These are phyloP conservation scores for Orbilia brochopaga DNA, from an alignment of 2,329 filamentous ascomycete genomes.

Conservation along the genomic window DNA sequence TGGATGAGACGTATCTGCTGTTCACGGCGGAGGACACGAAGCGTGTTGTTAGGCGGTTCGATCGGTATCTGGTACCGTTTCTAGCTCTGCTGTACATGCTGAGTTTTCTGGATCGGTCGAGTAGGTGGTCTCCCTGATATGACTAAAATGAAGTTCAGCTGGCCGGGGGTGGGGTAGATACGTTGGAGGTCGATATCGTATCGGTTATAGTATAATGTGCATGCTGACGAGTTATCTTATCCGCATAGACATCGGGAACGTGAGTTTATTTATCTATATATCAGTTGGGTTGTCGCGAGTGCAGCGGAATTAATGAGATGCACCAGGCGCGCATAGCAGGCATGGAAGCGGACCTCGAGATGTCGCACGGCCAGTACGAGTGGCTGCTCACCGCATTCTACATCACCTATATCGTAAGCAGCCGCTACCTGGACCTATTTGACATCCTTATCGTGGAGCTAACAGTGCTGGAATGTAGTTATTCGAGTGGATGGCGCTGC, in stretches of 20 bases:
- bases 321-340: constrained; percentile 66
- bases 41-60: constrained; percentile 74
- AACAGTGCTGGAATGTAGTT: constrained; percentile 38
- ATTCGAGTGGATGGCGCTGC: constrained; percentile 70
- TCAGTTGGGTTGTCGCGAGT: neutral
- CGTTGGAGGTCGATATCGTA: neutral
- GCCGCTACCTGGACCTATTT: neutral
- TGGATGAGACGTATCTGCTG: constrained; percentile 56
- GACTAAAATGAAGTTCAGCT: neutral
- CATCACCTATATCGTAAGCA: constrained; percentile 64
- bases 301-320: constrained; percentile 5
- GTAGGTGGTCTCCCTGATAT: constrained; percentile 61
- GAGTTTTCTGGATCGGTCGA: constrained; percentile 83
- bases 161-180: neutral
- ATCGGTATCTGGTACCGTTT: constrained; percentile 77
- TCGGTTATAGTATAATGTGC: constrained; percentile 3
- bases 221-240: constrained; percentile 14
- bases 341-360: constrained; percentile 67
- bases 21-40: constrained; percentile 74
- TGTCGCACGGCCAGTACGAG: constrained; percentile 64
- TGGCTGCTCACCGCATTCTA: constrained; percentile 70
- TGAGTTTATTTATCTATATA: constrained; percentile 41
- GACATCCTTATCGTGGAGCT: neutral
- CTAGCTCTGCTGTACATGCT: constrained; percentile 82
- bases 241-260: constrained; percentile 55